Evolutionary conservation across 331 rosid genomes (phyloP), one percentile per base, ranked within the genome.

Genomic region (Ulmus americana): DNA sequence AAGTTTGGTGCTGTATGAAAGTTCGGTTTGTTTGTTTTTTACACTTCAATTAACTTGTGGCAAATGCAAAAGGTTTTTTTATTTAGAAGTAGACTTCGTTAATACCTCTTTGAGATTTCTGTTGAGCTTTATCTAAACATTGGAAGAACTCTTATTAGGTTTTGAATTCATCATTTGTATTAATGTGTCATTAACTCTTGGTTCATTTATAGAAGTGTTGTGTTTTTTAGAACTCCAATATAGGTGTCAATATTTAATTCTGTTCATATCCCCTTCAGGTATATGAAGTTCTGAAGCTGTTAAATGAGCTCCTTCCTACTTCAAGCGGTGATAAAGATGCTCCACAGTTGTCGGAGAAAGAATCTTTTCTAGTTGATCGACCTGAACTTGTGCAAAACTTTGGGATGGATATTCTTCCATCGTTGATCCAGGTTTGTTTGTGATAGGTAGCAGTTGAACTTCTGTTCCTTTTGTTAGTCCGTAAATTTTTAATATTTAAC

Each of bases 241-340:
- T 45, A 61, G 76, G 51, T 50, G 53, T 64, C 10, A 50, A 9
- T 59, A 38, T 5, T 16, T 67, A 14, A n/a, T 46, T 48, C 2
- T 55, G 35, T 61, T 61, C 59, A 20, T 40, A 40, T 52, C 59
- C 28, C 14, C 66, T 38, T 50, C 84, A 91, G 99, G 87, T 85
- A 47, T 79, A 80, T 65, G 97, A 90, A 84, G 95, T 78, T 73
- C 91, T 94, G 52, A 90, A 84, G 75, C 73, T 94, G 77, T 81
- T 94, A 11, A 83, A 94, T 65, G 95, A 77, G 78, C 99, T 94
- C 76, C 91, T 94, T 69, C 99, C 96, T 55, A 62, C 65, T 70
- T 63, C 65, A 61, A 70, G 77, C 4, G 64, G 81, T 71, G 91
- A 90, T 84, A 82, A 76, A 63, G 82, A 78, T 64, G 72, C 66